Percentiles rank a stretch among this genome's conserved stretches.
Evolutionary conservation across 2,329 filamentous ascomycete genomes (phyloP).

Genomic region (Penicillium sumatraense): DNA sequence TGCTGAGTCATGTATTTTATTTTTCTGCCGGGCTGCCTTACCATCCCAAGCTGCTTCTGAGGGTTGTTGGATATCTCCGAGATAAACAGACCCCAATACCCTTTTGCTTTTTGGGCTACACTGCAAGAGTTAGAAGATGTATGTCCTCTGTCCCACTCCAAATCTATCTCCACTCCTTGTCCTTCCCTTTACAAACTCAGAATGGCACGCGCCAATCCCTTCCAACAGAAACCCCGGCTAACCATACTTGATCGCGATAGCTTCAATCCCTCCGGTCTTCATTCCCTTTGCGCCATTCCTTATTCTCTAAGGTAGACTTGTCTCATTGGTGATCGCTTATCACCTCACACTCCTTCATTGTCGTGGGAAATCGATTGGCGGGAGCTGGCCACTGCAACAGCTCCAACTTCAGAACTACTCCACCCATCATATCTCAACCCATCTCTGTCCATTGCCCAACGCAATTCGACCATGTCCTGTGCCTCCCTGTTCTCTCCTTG

Average conservation of each 20-base stretch:
- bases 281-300: not conserved
- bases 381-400: not conserved
- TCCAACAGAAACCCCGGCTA: conserved; percentile 3
- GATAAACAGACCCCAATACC: too few species aligned
- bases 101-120: too few species aligned
- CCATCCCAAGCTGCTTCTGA: too few species aligned
- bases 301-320: too few species aligned
- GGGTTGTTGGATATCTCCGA: too few species aligned
- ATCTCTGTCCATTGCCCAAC: not conserved
- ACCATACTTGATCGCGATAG: not conserved
- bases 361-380: not conserved
- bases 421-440: not conserved
- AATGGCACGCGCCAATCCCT: too few species aligned
- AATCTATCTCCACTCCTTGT: too few species aligned
- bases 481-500: not conserved
- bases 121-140: too few species aligned
- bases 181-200: too few species aligned
- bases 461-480: not conserved
- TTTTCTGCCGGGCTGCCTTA: too few species aligned
- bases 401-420: not conserved
- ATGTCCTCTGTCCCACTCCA: too few species aligned
- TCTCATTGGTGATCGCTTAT: not conserved
- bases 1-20: conserved; percentile 27
- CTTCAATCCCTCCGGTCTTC: not conserved
- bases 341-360: not conserved